phyloP scores from a whole-genome alignment of 495 filamentous ascomycete species.

The Symbiotaphrina buchneri region DNA sequence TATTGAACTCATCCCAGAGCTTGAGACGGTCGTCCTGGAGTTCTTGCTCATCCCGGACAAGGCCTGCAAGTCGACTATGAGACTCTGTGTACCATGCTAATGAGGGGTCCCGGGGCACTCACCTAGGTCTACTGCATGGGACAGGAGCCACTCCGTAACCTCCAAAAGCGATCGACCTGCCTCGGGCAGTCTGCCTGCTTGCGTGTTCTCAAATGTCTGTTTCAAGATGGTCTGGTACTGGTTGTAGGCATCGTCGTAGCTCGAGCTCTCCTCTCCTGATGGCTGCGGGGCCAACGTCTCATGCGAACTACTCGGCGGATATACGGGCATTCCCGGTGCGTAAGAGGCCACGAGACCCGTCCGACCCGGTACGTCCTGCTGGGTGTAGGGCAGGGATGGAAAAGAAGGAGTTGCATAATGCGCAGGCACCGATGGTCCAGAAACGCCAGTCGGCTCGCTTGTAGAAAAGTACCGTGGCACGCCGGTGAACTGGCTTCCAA shows the following conservation, averaged over 20 bases:
- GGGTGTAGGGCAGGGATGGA: conserved; percentile 27
- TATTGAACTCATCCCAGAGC: conserved; percentile 89
- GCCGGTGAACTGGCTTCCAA: conserved; percentile 38
- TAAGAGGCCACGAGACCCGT: conserved; percentile 26
- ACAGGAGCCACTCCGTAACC: conserved; percentile 69
- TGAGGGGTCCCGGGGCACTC: conserved; percentile 20
- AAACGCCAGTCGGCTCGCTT: conserved; percentile 40
- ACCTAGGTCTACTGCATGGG: conserved; percentile 69
- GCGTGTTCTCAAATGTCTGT: conserved; percentile 53
- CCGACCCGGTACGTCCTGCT: conserved; percentile 26
- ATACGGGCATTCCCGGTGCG: conserved; percentile 27
- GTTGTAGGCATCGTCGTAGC: conserved; percentile 40
- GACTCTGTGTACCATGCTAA: conserved; percentile 4
- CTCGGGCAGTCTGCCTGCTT: conserved; percentile 45
- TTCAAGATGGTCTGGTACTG: conserved; percentile 53
- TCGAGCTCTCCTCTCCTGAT: conserved; percentile 13
- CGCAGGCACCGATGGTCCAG: conserved; percentile 26
- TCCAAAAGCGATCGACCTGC: conserved; percentile 51
- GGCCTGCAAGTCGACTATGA: conserved; percentile 21
- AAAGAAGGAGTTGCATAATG: conserved; percentile 30
- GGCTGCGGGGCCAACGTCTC: conserved; percentile 12
- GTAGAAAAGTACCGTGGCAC: conserved; percentile 58
- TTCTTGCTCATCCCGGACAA: conserved; percentile 51
- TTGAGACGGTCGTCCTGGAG: conserved; percentile 48
- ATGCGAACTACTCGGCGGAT: conserved; percentile 16